Evolutionary conservation across 176 grass and related monocot genomes (phyloP), one percentile per base, ranked within the genome.

Genomic region (Triticum turgidum): DNA sequence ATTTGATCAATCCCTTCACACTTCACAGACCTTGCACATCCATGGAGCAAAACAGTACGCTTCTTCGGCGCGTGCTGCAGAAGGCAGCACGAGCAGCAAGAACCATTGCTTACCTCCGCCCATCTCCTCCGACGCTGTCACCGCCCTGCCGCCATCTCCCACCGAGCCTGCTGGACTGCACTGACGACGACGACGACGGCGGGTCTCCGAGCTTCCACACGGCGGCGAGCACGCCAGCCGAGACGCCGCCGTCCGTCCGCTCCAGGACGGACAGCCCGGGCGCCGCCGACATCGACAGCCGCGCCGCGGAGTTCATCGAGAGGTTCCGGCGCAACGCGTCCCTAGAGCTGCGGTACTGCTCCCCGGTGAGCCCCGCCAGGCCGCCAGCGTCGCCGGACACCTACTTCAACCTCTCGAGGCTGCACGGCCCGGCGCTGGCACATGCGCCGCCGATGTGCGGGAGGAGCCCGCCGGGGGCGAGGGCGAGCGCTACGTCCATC

Each of bases 361-460:
- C 86, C 44, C 37, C 61, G 61, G 39, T 58, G 61, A 88, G 5
- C 32, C 72, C 80, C 21, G 80, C 47, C 32, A 64, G 14, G 34
- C 73, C 45, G 33, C 71, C 79, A 41, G 59, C 21, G 44, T 88
- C 80, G 32, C 79, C 15, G 39, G 79, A 81, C 38, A 68, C 79
- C 39, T 81, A 81, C 62, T 81, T 81, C 61, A 88, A 65, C 9
- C 33, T 64, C 33, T 77, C 61, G 27, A 56, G 66, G 61, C 72
- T 77, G 42, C 80, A 82, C 61, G 39, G 62, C 5, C 47, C 3
- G 29, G 24, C 37, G 22, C n/a, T 32, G 54, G 32, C 33, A 59
- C 52, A 41, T 71, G 35, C 68, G 37, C 58, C 59, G 9, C 58
- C 34, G 49, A 54, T 42, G 69, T 54, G 45, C 69, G 61, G 70